Evolutionary conservation across 202 grass and related monocot species (phyloP).

Genomic region (Elaeis oleifera): DNA sequence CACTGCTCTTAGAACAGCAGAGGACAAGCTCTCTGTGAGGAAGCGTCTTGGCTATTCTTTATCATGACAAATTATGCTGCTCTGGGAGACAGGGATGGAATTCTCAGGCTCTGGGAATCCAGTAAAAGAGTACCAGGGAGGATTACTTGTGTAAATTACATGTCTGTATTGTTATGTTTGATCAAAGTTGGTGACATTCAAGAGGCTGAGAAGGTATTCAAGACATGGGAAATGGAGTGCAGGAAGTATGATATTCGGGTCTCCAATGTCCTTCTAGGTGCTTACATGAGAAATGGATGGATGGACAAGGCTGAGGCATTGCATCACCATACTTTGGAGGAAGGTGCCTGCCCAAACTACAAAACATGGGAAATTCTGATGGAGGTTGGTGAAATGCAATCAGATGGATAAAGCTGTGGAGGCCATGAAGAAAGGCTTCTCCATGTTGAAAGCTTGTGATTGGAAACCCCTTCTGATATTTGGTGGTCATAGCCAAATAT

Average conservation of each 20-base stretch:
- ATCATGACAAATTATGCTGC: conserved; percentile 73
- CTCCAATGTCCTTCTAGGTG: conserved; percentile 75
- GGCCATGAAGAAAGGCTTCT: conserved; percentile 60
- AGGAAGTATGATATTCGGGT: conserved; percentile 58
- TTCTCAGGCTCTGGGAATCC: conserved; percentile 58
- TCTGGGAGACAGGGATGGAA: conserved; percentile 51
- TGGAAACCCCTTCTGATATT: conserved; percentile 47
- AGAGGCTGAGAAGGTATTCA: conserved; percentile 58
- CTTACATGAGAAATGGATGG: conserved; percentile 78
- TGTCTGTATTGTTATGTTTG: conserved; percentile 51
- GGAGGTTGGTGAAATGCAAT: conserved; percentile 53
- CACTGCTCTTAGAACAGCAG: conserved; percentile 45
- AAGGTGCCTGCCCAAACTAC: conserved; percentile 65
- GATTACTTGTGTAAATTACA: conserved; percentile 55
- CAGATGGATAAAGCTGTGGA: conserved; percentile 72
- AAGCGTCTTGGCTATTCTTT: conserved; percentile 50
- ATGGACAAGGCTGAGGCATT: conserved; percentile 74
- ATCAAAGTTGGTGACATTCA: conserved; percentile 58
- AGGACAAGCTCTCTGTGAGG: conserved; percentile 48
- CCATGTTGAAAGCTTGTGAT: conserved; percentile 48
- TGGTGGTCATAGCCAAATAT: conserved; percentile 52
- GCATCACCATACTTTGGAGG: conserved; percentile 56
- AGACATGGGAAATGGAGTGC: conserved; percentile 54
- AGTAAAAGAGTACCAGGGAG: conserved; percentile 58
- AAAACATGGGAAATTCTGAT: conserved; percentile 84